phyloP scores from a whole-genome alignment of 495 filamentous ascomycete species.

The Elaphomyces granulatus region DNA sequence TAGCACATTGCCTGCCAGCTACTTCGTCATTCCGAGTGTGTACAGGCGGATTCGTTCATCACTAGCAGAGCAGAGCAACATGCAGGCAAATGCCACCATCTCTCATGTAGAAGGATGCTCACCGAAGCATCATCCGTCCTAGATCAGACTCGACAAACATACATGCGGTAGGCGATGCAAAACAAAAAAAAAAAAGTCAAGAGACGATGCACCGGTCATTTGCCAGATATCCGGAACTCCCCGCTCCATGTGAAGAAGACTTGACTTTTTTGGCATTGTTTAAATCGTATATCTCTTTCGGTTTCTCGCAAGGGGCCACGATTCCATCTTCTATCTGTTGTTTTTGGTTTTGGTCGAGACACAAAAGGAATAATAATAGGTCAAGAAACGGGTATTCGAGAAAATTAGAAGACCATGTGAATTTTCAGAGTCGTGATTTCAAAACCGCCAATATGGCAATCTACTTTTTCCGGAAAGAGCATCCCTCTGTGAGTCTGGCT shows the following conservation, averaged over 20 bases:
- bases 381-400: too few species aligned
- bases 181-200: too few species aligned
- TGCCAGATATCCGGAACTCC: constrained; percentile 85
- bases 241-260: constrained; percentile 37
- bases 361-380: constrained; percentile 8
- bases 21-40: too few species aligned
- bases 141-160: too few species aligned
- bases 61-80: too few species aligned
- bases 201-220: constrained; percentile 31
- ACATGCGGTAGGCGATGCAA: too few species aligned
- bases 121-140: too few species aligned
- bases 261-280: not conserved
- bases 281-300: too few species aligned
- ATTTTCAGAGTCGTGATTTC: constrained; percentile 22
- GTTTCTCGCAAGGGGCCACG: constrained; percentile 7
- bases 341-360: constrained; percentile 4
- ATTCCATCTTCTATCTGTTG: constrained; percentile 62
- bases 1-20: not conserved
- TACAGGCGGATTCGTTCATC: too few species aligned
- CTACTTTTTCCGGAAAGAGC: constrained; percentile 99
- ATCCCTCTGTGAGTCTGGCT: constrained; percentile 93
- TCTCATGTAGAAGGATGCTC: constrained; percentile 8
- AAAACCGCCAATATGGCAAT: constrained; percentile 11
- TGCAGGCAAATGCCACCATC: too few species aligned
- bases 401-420: not conserved